Conservation (phyloP, 2,329 filamentous ascomycete genomes). For the Botrytis medusae region DNA sequence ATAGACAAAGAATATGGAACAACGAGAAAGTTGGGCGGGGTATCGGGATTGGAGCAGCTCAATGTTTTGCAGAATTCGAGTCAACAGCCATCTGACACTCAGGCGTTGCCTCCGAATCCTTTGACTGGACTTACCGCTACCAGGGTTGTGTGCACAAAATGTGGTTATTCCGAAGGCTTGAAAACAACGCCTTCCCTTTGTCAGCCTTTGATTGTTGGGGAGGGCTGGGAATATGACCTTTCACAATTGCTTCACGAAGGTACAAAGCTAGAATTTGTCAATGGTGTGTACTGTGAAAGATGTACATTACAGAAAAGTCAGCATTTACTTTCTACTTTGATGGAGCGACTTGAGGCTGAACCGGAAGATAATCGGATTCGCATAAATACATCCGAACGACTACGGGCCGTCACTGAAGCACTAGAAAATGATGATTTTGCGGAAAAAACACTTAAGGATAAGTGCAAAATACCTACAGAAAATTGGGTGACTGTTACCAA, state of each 20-base stretch:
- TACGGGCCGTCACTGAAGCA: slow-evolving; percentile 67
- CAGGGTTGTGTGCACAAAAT: slow-evolving; percentile 80
- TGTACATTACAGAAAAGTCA: slow-evolving; percentile 72
- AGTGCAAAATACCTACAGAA: slow-evolving; percentile 65
- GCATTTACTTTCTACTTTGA: slow-evolving; percentile 49
- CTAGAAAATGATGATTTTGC: slow-evolving; percentile 79
- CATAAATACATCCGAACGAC: slow-evolving; percentile 49
- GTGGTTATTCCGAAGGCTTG: slow-evolving; percentile 83
- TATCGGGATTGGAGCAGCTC: slow-evolving; percentile 33
- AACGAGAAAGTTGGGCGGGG: slow-evolving; percentile 40
- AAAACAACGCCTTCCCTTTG: slow-evolving; percentile 94
- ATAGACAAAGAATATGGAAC: slow-evolving; percentile 73
- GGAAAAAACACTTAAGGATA: slow-evolving; percentile 61
- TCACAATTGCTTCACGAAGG: slow-evolving; percentile 81
- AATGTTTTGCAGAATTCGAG: slow-evolving; percentile 18
- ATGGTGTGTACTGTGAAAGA: slow-evolving; percentile 86
- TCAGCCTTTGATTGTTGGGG: slow-evolving; percentile 78
- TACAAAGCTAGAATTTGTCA: slow-evolving; percentile 79
- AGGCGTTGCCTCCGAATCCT: slow-evolving; percentile 61
- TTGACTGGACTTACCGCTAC: slow-evolving; percentile 87
- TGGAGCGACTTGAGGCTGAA: slow-evolving; percentile 44
- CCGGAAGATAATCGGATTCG: slow-evolving; percentile 26
- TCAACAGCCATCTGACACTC: slow-evolving; percentile 16
- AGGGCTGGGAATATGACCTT: slow-evolving; percentile 64
- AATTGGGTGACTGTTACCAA: slow-evolving; percentile 77